Percentiles rank a stretch among this genome's conserved stretches.
Conservation (phyloP, 495 filamentous ascomycete genomes). For the Xylaria sp. region DNA sequence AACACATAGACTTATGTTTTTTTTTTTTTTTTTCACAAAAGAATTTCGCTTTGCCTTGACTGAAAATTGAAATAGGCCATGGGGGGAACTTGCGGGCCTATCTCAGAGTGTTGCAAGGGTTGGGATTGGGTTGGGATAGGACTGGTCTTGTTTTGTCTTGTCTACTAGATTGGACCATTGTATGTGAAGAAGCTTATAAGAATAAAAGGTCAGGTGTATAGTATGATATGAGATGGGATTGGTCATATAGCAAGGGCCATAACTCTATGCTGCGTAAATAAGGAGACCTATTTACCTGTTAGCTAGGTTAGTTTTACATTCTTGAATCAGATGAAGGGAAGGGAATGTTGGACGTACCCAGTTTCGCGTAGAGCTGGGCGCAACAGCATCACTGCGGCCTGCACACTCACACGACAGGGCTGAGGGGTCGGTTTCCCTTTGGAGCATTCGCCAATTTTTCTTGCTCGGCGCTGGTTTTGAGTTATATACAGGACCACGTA, state of each 20-base stretch:
- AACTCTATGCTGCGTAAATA: background rate
- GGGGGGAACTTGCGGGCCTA: constrained; percentile 33
- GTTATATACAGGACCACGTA: constrained; percentile 19
- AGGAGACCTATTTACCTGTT: background rate
- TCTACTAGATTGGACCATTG: background rate
- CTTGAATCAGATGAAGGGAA: background rate
- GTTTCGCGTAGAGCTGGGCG: background rate
- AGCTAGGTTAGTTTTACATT: background rate
- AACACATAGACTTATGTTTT: constrained; percentile 16
- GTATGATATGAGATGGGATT: background rate
- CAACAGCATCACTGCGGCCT: background rate
- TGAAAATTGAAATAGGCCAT: constrained; percentile 46
- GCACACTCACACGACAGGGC: background rate
- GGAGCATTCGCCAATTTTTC: constrained; percentile 17
- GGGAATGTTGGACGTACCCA: constrained; percentile 1
- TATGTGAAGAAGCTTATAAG: background rate
- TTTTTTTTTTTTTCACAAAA: too few relatives aligned
- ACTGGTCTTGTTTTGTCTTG: background rate
- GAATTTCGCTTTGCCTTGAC: constrained; percentile 41
- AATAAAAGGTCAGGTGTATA: background rate
- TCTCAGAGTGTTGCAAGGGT: constrained; percentile 47
- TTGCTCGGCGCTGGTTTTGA: constrained; percentile 7
- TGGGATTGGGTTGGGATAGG: background rate
- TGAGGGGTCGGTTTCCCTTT: background rate
- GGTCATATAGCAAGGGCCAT: background rate